These are phyloP conservation scores for Arachis monticola DNA, from an alignment of 331 rosid species.

Conservation along the genomic window DNA sequence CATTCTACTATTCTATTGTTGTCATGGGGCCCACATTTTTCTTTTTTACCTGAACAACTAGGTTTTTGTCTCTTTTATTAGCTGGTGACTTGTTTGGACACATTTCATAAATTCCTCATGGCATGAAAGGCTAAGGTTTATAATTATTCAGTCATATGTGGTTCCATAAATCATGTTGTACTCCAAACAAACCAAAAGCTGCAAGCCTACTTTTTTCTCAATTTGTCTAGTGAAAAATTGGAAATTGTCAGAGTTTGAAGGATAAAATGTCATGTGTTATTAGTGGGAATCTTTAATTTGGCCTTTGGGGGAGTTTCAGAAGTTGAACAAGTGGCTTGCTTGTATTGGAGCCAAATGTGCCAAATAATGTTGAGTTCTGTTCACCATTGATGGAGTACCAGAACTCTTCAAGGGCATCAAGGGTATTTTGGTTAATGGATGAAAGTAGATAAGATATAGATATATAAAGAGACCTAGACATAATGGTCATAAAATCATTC, in stretches of 20 bases:
- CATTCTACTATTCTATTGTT: slow-evolving; percentile 33
- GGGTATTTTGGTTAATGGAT: too few species aligned
- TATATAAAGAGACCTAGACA: too few species aligned
- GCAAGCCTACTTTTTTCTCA: not conserved
- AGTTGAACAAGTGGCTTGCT: slow-evolving; percentile 11
- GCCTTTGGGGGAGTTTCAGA: not conserved
- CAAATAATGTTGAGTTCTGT: slow-evolving; percentile 31
- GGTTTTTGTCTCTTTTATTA: slow-evolving; percentile 13
- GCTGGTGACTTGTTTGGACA: not conserved
- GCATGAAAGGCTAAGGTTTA: not conserved
- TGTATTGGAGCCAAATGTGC: slow-evolving; percentile 18
- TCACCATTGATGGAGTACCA: not conserved
- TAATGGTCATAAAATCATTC: too few species aligned
- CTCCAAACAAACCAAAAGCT: slow-evolving; percentile 21
- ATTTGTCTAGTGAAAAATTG: not conserved
- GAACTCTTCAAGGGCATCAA: too few species aligned
- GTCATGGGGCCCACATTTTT: slow-evolving; percentile 48
- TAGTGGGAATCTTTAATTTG: too few species aligned
- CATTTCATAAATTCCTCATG: not conserved
- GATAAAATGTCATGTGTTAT: not conserved
- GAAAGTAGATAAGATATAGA: too few species aligned
- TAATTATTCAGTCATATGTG: too few species aligned
- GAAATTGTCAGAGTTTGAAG: not conserved
- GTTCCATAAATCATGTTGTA: not conserved
- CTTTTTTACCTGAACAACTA: slow-evolving; percentile 1